A percentile compares a stretch with the other conserved stretches of the same genome.
phyloP scores from a whole-genome alignment of 306 rosid species.

The Glycyrrhiza uralensis region DNA sequence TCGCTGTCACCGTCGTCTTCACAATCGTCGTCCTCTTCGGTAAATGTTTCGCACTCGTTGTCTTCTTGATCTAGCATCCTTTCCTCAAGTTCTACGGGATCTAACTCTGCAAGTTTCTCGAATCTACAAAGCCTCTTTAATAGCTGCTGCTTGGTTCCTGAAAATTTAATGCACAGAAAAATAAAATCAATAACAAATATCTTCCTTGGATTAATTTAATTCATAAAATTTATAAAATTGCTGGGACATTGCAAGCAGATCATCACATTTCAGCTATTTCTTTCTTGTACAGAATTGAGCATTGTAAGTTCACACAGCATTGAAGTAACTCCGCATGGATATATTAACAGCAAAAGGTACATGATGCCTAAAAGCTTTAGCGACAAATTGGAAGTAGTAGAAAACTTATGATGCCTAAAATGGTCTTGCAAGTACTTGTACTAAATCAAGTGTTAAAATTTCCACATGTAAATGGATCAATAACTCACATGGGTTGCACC shows the following conservation, averaged over 20 bases:
- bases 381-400: background rate
- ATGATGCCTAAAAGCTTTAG: background rate
- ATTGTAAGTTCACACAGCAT: too few relatives aligned
- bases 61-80: slow-evolving; percentile 56
- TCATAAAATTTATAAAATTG: too few relatives aligned
- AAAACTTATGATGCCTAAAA: slow-evolving; percentile 1
- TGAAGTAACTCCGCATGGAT: too few relatives aligned
- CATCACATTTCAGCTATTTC: background rate
- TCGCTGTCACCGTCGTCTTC: background rate
- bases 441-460: slow-evolving; percentile 6
- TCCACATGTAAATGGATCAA: background rate
- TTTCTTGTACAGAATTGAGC: too few relatives aligned
- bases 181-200: background rate
- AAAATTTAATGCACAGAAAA: slow-evolving; percentile 13
- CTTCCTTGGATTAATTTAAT: background rate
- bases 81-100: slow-evolving; percentile 76
- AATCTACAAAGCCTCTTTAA: slow-evolving; percentile 75
- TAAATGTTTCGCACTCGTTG: slow-evolving; percentile 4
- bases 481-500: slow-evolving; percentile 20
- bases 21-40: slow-evolving; percentile 34
- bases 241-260: background rate
- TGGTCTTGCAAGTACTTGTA: background rate
- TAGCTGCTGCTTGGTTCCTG: slow-evolving; percentile 81
- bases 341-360: background rate
- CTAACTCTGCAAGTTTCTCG: slow-evolving; percentile 80